Conservation (phyloP, 352 stramenopile genomes). For the Globisporangium lucens region DNA sequence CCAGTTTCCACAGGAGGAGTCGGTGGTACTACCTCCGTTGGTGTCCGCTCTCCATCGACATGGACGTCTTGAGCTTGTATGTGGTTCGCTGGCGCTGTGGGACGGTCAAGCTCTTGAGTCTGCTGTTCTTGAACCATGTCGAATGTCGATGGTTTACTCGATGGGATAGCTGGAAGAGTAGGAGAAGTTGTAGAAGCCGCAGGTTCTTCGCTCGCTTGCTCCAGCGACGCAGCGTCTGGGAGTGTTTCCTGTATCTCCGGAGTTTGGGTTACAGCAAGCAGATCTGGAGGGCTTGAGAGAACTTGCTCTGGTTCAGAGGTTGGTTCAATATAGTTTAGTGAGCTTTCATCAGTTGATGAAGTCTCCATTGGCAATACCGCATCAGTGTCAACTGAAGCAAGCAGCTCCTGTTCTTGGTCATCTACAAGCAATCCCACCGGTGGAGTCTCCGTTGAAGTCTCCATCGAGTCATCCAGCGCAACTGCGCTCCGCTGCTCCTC, state of each 20-base stretch:
- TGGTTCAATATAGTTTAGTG: background rate
- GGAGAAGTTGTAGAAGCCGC: background rate
- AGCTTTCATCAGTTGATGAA: background rate
- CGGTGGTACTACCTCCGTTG: background rate
- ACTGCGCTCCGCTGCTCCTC: background rate
- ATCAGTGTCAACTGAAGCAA: background rate
- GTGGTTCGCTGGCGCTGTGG: too few species aligned
- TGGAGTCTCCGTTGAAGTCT: background rate
- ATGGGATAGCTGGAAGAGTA: background rate
- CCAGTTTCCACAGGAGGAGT: background rate
- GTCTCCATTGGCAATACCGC: background rate
- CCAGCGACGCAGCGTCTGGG: background rate
- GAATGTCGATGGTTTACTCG: background rate
- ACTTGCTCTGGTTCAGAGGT: background rate
- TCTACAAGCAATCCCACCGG: background rate
- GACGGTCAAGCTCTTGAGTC: background rate
- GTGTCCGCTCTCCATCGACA: background rate
- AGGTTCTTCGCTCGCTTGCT: background rate
- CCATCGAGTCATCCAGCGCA: background rate
- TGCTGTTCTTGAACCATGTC: background rate
- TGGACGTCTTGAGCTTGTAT: background rate
- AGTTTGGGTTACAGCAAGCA: background rate
- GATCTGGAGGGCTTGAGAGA: background rate
- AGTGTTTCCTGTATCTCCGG: background rate
- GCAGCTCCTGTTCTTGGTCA: background rate